Percentiles rank a stretch among this genome's conserved stretches.
These are phyloP conservation scores for Jaapia argillacea DNA, from an alignment of 768 basidiomycete genomes.

Conservation along the genomic window DNA sequence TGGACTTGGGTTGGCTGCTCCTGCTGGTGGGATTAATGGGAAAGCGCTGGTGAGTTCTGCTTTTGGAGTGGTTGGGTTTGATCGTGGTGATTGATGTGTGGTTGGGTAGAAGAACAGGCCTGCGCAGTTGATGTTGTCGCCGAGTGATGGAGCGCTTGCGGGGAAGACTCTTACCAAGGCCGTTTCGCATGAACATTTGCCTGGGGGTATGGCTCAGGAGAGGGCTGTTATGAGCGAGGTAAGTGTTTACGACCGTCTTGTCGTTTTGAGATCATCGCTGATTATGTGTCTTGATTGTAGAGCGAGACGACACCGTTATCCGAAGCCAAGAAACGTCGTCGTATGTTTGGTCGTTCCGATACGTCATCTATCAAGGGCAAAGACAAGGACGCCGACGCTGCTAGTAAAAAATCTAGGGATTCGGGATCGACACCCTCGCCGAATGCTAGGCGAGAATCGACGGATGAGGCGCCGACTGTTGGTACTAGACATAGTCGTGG, in stretches of 20 bases:
- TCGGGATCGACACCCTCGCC: constrained; percentile 13
- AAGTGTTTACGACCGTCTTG: constrained; percentile 13
- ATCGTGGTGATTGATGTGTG: background rate
- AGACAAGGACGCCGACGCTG: too few relatives aligned
- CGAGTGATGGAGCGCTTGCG: constrained; percentile 51
- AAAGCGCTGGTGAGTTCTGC: background rate
- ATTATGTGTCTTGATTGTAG: constrained; percentile 20
- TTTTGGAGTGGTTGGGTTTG: background rate
- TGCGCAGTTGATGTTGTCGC: constrained; percentile 41
- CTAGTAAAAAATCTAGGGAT: constrained; percentile 18
- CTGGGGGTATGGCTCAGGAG: constrained; percentile 38
- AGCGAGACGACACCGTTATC: constrained; percentile 35
- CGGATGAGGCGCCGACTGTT: constrained; percentile 14
- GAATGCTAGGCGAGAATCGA: constrained; percentile 12
- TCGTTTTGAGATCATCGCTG: background rate
- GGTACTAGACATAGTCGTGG: constrained; percentile 28
- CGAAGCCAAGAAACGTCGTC: constrained; percentile 32
- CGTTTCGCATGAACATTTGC: constrained; percentile 17
- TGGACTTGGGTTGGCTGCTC: background rate
- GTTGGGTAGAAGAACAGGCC: constrained; percentile 34
- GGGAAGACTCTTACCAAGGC: too few relatives aligned
- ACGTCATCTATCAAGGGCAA: constrained; percentile 23
- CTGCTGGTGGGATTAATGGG: background rate
- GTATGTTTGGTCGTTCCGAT: constrained; percentile 51
- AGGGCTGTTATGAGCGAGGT: constrained; percentile 61